Percentiles rank a stretch among this genome's conserved stretches.
Conservation (phyloP, 1,284 basidiomycete genomes). For the Cryptococcus jaspeensis region DNA sequence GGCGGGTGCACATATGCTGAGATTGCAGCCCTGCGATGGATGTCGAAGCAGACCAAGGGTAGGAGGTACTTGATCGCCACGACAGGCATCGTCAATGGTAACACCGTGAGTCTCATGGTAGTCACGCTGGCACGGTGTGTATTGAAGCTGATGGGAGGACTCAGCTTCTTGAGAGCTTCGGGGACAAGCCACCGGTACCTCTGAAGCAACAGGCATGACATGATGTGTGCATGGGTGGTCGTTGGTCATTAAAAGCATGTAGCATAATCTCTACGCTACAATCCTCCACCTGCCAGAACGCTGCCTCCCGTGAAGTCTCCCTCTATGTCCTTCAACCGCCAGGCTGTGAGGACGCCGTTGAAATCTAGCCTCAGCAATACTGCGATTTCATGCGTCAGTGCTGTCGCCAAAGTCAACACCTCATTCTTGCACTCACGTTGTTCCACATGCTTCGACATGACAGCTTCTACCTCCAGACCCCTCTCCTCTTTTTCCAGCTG, state of each 20-base stretch:
- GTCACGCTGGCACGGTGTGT: too few relatives aligned
- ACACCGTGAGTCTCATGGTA: constrained; percentile 26
- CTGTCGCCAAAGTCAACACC: neutral
- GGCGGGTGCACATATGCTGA: constrained; percentile 98
- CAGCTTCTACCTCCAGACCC: constrained; percentile 54
- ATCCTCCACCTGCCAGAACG: constrained; percentile 29
- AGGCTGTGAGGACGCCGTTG: constrained; percentile 71
- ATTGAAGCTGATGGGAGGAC: neutral
- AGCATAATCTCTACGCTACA: constrained; percentile 9
- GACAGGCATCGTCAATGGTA: constrained; percentile 79
- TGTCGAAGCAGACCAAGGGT: constrained; percentile 77
- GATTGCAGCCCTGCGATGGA: constrained; percentile 90
- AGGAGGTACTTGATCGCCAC: constrained; percentile 79
- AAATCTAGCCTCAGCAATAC: constrained; percentile 79
- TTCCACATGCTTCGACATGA: constrained; percentile 76
- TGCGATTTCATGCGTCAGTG: constrained; percentile 2
- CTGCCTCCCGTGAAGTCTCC: constrained; percentile 7
- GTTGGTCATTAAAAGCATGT: neutral
- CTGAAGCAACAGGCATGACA: constrained; percentile 12
- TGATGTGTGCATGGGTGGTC: neutral
- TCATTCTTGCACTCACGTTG: constrained; percentile 48
- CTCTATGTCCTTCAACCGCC: constrained; percentile 34
- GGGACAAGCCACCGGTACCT: constrained; percentile 29
- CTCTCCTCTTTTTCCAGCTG: constrained; percentile 45
- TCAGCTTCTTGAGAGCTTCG: constrained; percentile 37